Evolutionary conservation across 441 rosid genomes (phyloP), one percentile per base, ranked within the genome.

Genomic region (Populus hybrid): DNA sequence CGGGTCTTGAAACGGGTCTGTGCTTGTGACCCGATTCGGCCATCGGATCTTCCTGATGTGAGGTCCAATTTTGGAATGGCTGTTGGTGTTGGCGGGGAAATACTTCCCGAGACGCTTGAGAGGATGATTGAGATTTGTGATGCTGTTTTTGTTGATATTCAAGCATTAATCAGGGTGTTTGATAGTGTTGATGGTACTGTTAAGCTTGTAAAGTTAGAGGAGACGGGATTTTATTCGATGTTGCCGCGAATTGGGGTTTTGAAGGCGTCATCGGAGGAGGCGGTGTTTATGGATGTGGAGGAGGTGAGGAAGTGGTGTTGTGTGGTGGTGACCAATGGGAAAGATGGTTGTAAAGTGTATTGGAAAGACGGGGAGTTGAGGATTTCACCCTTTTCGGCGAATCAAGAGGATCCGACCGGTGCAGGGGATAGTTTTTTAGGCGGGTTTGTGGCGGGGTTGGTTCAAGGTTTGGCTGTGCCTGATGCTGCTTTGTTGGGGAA

Each of bases 51-150:
- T 10, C 97, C 98, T 0, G 80, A 78, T 1, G 77, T 29, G 9
- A 76, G 83, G 35, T 95, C 88, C 79, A 87, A 87, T 75, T 88
- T 84, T 36, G 98, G 98, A 59, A 90, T 95, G 97, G 98, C 93
- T 14, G 97, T 95, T 74, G 98, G 97, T 7, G 91, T 95, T 9
- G 99, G 97, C 56, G 97, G 99, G 68, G 97, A 95, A 90, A 83
- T 95, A 40, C 74, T 87, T 24, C 92, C 95, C 3, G 95, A 89
- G 81, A 95, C 98, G 74, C 87, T 95, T 1, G 97, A 90, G 84
- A 89, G 80, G 77, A 90, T 95, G 97, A 77, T 89, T 35, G 90
- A 91, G 73, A 86, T 83, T 4, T 94, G 98, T 66, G 85, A 87
- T 21, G 84, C 86, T 1, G 97, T 94, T 26, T 85, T 87, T 26